Evolutionary conservation across 495 filamentous ascomycete species (phyloP).

Genomic region (Aspergillus haitiensis): DNA sequence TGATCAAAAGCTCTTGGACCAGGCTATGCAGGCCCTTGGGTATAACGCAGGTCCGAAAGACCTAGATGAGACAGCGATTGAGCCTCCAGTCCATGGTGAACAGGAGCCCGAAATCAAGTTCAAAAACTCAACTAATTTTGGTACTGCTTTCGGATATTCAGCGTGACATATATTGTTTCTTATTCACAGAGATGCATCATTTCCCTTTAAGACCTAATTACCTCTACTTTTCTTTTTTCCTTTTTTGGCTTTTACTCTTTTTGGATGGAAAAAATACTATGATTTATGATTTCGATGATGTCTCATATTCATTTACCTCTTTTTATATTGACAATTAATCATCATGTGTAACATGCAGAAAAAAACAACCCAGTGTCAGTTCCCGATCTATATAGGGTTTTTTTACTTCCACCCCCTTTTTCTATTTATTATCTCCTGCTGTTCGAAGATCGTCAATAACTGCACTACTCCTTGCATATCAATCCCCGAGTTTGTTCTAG

Average conservation of each 20-base stretch:
- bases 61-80: conserved; percentile 31
- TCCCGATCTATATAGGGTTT: background rate
- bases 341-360: conserved; percentile 20
- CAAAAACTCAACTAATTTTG: conserved; percentile 62
- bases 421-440: background rate
- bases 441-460: conserved; percentile 8
- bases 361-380: conserved; percentile 5
- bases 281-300: conserved; percentile 16
- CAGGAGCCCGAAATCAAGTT: conserved; percentile 59
- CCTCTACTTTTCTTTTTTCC: conserved; percentile 11
- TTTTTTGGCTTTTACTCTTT: background rate
- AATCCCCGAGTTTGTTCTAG: conserved; percentile 2
- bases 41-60: conserved; percentile 23
- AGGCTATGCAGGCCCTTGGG: conserved; percentile 37
- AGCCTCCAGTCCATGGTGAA: conserved; percentile 36
- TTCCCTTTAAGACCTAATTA: background rate
- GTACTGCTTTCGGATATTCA: conserved; percentile 48
- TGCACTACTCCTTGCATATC: conserved; percentile 20
- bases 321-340: conserved; percentile 12
- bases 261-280: conserved; percentile 9
- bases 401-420: background rate
- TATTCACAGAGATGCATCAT: background rate
- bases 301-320: conserved; percentile 9
- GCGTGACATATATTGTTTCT: conserved; percentile 8
- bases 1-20: conserved; percentile 45